Evolutionary conservation across 208 protist genomes (phyloP).

Genomic region (Crithidia brevicula): DNA sequence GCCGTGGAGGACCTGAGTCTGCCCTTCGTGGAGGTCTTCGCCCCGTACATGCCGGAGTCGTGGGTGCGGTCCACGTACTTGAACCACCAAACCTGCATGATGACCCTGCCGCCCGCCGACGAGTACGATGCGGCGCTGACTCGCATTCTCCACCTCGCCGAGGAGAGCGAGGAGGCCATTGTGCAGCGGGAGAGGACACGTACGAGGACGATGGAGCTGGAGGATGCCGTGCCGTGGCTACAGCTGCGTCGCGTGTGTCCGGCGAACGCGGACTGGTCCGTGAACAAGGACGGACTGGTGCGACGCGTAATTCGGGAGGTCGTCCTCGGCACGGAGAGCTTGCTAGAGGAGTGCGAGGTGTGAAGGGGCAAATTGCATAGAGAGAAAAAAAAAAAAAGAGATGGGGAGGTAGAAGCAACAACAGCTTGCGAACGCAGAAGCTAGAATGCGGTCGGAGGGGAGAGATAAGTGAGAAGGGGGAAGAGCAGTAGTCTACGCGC

Average conservation of each 20-base stretch:
- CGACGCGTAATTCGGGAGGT: constrained; percentile 29
- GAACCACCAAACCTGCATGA: constrained; percentile 45
- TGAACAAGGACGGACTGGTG: constrained; percentile 27
- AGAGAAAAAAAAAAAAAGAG: constrained; percentile 6
- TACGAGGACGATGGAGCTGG: neutral
- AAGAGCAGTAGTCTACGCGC: no score
- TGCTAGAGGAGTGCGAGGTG: constrained; percentile 15
- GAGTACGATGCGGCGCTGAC: constrained; percentile 47
- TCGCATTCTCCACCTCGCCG: constrained; percentile 29
- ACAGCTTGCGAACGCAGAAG: neutral
- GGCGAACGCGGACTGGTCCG: constrained; percentile 17
- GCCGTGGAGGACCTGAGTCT: constrained; percentile 52
- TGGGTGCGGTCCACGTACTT: constrained; percentile 38
- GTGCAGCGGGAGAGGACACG: constrained; percentile 4
- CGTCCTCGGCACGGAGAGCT: constrained; percentile 13
- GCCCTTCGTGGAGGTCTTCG: constrained; percentile 43
- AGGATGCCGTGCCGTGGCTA: constrained; percentile 23
- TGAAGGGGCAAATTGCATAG: constrained; percentile 5
- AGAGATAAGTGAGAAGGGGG: no score
- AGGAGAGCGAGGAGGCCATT: constrained; percentile 23
- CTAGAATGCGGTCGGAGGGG: no score
- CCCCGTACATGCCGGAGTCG: constrained; percentile 47
- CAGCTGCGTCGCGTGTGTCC: constrained; percentile 28
- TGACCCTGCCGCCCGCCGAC: constrained; percentile 27
- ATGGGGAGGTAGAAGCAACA: no score